Percentiles rank a stretch among this genome's conserved stretches.
Conservation (phyloP, 2,329 filamentous ascomycete genomes). For the Zasmidium angulare region DNA sequence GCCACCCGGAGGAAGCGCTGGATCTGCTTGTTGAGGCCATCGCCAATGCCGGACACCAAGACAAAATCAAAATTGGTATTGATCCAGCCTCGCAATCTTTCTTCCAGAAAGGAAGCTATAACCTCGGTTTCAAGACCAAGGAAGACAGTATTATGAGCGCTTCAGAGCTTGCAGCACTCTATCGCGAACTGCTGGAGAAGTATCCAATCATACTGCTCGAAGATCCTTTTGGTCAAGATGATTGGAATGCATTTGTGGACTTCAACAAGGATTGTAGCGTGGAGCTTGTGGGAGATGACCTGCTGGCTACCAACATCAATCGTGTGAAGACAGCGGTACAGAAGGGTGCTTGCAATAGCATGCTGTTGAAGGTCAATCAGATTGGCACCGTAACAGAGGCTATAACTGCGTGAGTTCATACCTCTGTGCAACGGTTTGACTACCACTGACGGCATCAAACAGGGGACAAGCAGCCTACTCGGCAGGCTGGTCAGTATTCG, state of each 20-base stretch:
- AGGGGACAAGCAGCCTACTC: slow-evolving; percentile 18
- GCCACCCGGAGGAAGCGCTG: slow-evolving; percentile 23
- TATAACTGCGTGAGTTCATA: slow-evolving; percentile 41
- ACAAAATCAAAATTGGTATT: slow-evolving; percentile 41
- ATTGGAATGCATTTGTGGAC: slow-evolving; percentile 39
- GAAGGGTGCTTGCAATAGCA: slow-evolving; percentile 41
- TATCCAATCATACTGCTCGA: slow-evolving; percentile 44
- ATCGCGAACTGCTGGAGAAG: slow-evolving; percentile 33
- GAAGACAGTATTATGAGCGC: slow-evolving; percentile 24
- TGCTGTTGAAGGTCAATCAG: slow-evolving; percentile 47
- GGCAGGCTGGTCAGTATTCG: slow-evolving; percentile 43
- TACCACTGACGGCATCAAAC: not conserved
- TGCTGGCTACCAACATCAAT: slow-evolving; percentile 42
- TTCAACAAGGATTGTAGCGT: slow-evolving; percentile 37
- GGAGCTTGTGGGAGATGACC: slow-evolving; percentile 44
- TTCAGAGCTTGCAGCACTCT: slow-evolving; percentile 33
- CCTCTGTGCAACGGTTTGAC: not conserved
- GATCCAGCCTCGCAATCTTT: slow-evolving; percentile 45
- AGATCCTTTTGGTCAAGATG: slow-evolving; percentile 45
- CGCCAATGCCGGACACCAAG: slow-evolving; percentile 23
- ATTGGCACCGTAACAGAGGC: slow-evolving; percentile 45
- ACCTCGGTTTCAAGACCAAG: slow-evolving; percentile 41
- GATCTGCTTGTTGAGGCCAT: slow-evolving; percentile 26
- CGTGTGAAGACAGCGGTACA: slow-evolving; percentile 38
- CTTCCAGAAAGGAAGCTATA: slow-evolving; percentile 35